Conservation (phyloP, 1,139 yeast species). For the Taphrina confusa region DNA sequence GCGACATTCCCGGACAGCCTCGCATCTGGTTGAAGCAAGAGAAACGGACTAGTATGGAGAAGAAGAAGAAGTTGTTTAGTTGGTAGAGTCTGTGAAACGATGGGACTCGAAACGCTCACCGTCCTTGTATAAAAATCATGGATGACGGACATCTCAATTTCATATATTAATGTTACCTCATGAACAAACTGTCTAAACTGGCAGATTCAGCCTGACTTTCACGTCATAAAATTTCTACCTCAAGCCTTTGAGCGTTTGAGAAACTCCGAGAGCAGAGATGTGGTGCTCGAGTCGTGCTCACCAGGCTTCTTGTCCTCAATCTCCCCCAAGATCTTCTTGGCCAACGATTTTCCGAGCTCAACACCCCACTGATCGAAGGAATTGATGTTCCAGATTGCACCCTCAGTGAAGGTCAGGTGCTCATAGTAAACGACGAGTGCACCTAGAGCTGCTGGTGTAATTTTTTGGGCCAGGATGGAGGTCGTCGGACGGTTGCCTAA, state of each 20-base stretch:
- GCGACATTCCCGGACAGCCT: slow-evolving; percentile 23
- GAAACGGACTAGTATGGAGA: neutral
- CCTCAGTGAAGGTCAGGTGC: slow-evolving; percentile 94
- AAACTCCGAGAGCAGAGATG: slow-evolving; percentile 89
- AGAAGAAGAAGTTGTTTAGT: slow-evolving; percentile 11
- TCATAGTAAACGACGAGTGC: slow-evolving; percentile 96
- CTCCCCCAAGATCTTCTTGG: slow-evolving; percentile 91
- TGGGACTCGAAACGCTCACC: neutral
- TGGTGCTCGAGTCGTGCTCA: slow-evolving; percentile 85
- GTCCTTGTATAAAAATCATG: neutral
- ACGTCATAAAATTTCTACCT: neutral
- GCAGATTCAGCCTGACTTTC: too few relatives aligned
- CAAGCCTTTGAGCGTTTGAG: slow-evolving; percentile 51
- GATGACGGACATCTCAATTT: neutral
- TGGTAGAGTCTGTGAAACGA: too few relatives aligned
- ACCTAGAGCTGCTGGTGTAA: slow-evolving; percentile 95
- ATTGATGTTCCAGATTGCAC: slow-evolving; percentile 99
- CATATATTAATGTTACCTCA: neutral
- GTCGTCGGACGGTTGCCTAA: slow-evolving; percentile 99
- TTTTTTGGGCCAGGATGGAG: slow-evolving; percentile 88
- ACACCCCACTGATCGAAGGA: slow-evolving; percentile 99
- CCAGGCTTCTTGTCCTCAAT: slow-evolving; percentile 64
- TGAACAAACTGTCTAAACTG: too few relatives aligned
- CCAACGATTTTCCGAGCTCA: slow-evolving; percentile 95
- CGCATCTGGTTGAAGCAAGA: slow-evolving; percentile 23